Conservation (phyloP, 1,284 basidiomycete genomes). For the Boletus austroedulis region DNA sequence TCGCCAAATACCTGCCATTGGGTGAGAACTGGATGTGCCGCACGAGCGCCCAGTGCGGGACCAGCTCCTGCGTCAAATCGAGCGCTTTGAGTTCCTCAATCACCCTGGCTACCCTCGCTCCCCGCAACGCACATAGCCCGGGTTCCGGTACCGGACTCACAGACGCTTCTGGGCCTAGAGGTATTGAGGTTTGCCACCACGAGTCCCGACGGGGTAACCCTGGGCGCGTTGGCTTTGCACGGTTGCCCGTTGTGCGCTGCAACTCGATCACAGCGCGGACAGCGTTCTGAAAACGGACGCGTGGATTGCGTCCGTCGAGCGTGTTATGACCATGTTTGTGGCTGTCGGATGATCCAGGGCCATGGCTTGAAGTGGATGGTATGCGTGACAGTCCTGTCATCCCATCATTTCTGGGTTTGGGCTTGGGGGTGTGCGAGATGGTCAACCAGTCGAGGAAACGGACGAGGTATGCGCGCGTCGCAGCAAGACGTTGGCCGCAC, state of each 20-base stretch:
- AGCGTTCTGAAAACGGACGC: conserved; percentile 34
- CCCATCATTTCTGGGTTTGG: neutral
- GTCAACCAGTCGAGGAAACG: conserved; percentile 16
- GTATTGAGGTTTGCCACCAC: conserved; percentile 29
- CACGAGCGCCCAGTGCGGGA: conserved; percentile 37
- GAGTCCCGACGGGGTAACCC: conserved; percentile 30
- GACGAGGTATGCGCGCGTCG: conserved; percentile 8
- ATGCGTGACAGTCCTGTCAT: neutral
- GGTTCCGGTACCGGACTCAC: conserved; percentile 39
- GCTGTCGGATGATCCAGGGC: neutral
- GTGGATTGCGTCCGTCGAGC: conserved; percentile 27
- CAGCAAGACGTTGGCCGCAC: conserved; percentile 16
- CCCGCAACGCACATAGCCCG: conserved; percentile 43
- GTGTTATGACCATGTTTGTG: neutral
- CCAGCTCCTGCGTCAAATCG: conserved; percentile 52
- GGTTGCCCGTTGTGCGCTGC: conserved; percentile 31
- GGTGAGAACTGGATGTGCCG: conserved; percentile 43
- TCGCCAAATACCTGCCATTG: conserved; percentile 40
- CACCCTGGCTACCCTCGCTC: conserved; percentile 53
- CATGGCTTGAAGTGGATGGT: conserved; percentile 9
- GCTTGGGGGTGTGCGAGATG: neutral
- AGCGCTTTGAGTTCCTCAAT: conserved; percentile 58
- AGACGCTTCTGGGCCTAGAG: conserved; percentile 20
- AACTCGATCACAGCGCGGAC: conserved; percentile 32
- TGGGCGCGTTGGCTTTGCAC: conserved; percentile 15